phyloP scores from a whole-genome alignment of 768 basidiomycete species.

The Podaxis sp. region DNA sequence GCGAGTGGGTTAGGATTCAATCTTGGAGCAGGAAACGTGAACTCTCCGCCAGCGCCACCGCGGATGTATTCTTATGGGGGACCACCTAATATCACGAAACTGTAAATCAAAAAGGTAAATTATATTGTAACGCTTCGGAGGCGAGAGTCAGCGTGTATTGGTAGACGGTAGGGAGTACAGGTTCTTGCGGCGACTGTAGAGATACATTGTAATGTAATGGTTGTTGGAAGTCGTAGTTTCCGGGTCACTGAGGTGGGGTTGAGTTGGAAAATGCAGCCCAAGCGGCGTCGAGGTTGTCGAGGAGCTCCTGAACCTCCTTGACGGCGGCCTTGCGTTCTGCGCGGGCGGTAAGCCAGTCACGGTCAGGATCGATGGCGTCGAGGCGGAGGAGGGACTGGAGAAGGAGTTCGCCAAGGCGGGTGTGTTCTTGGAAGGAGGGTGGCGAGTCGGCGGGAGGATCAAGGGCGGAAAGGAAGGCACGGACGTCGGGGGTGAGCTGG shows the following conservation, averaged over 20 bases:
- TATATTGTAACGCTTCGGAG: neutral
- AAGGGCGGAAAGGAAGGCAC: constrained; percentile 45
- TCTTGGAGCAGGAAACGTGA: neutral
- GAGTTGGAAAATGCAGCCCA: constrained; percentile 41
- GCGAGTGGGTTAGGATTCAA: constrained; percentile 10
- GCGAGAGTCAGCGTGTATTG: neutral
- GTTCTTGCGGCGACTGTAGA: neutral
- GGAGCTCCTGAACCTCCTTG: constrained; percentile 75
- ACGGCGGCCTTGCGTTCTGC: constrained; percentile 84
- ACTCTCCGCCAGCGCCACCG: constrained; percentile 14
- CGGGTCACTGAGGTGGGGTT: constrained; percentile 33
- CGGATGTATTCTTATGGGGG: constrained; percentile 15
- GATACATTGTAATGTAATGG: neutral
- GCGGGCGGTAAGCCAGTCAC: constrained; percentile 77
- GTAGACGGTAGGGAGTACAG: neutral
- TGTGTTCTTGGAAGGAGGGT: constrained; percentile 33
- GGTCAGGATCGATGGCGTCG: constrained; percentile 76
- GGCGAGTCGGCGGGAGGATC: constrained; percentile 20
- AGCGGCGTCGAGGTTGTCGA: constrained; percentile 76
- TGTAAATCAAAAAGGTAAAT: constrained; percentile 12
- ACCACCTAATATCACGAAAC: constrained; percentile 19
- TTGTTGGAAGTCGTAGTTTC: neutral
- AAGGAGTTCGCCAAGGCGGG: constrained; percentile 77
- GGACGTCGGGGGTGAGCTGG: constrained; percentile 56
- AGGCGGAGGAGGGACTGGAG: constrained; percentile 86